Evolutionary conservation across 306 rosid genomes (phyloP).

Genomic region (Chamaecrista fasciculata): DNA sequence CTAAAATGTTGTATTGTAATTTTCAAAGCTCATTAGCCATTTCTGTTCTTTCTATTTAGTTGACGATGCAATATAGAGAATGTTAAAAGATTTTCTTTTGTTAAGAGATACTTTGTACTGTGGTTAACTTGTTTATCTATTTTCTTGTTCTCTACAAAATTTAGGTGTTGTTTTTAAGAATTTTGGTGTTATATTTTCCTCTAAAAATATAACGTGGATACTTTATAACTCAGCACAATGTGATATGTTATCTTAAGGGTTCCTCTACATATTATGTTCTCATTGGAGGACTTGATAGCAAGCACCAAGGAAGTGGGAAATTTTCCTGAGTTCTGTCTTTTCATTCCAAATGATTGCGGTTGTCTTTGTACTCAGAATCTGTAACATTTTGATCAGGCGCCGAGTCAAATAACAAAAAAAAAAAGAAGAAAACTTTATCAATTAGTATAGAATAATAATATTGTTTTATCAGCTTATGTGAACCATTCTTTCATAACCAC

Average conservation of each 20-base stretch:
- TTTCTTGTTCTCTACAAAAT: background rate
- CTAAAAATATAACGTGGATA: background rate
- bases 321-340: background rate
- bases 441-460: background rate
- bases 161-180: background rate
- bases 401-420: background rate
- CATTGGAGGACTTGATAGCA: background rate
- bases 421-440: background rate
- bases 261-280: background rate
- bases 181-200: background rate
- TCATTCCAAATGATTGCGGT: conserved; percentile 4
- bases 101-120: background rate
- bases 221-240: background rate
- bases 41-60: background rate
- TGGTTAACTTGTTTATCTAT: conserved; percentile 5
- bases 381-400: conserved; percentile 3
- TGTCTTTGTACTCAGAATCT: background rate
- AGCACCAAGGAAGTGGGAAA: background rate
- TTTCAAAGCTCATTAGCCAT: background rate
- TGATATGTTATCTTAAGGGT: background rate
- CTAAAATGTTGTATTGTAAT: background rate
- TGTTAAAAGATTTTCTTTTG: background rate
- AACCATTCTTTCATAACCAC: background rate
- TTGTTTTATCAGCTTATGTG: conserved; percentile 12
- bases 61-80: background rate